Conservation (phyloP, 805 yeast genomes). For the Candida chilensis region DNA sequence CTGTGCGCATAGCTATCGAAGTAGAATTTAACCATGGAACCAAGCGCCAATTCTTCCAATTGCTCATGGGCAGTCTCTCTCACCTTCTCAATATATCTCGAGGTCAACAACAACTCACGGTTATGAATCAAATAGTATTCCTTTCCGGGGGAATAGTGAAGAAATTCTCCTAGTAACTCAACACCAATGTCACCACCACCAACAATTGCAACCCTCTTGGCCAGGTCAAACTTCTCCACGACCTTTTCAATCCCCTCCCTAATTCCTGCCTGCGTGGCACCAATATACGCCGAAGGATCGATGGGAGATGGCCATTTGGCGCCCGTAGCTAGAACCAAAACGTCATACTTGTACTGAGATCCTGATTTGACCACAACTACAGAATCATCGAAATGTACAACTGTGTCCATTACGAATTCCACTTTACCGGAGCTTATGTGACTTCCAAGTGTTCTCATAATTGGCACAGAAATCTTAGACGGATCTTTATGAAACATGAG, state of each 20-base stretch:
- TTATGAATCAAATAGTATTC: slow-evolving; percentile 12
- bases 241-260: slow-evolving; percentile 6
- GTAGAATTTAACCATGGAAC: slow-evolving; percentile 1
- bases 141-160: slow-evolving; percentile 10
- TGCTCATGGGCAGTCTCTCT: slow-evolving; percentile 2
- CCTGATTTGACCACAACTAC: slow-evolving; percentile 5
- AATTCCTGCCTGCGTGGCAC: slow-evolving; percentile 4
- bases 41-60: too few relatives aligned
- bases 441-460: slow-evolving; percentile 8
- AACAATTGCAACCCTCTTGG: slow-evolving; percentile 13
- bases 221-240: slow-evolving; percentile 7
- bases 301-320: slow-evolving; percentile 15
- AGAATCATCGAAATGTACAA: slow-evolving; percentile 6
- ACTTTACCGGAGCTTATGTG: slow-evolving; percentile 4
- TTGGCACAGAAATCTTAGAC: slow-evolving; percentile 7
- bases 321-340: slow-evolving; percentile 18
- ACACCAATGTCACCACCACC: slow-evolving; percentile 21
- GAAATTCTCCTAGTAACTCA: slow-evolving; percentile 20
- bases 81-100: slow-evolving; percentile 1
- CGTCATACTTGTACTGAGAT: slow-evolving; percentile 9
- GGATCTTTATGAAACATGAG: slow-evolving; percentile 7
- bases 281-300: slow-evolving; percentile 3
- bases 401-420: slow-evolving; percentile 10
- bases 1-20: neutral
- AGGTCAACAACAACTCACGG: slow-evolving; percentile 4